phyloP scores from a whole-genome alignment of 176 grass and related monocot species.

The Rhynchospora breviuscula region DNA sequence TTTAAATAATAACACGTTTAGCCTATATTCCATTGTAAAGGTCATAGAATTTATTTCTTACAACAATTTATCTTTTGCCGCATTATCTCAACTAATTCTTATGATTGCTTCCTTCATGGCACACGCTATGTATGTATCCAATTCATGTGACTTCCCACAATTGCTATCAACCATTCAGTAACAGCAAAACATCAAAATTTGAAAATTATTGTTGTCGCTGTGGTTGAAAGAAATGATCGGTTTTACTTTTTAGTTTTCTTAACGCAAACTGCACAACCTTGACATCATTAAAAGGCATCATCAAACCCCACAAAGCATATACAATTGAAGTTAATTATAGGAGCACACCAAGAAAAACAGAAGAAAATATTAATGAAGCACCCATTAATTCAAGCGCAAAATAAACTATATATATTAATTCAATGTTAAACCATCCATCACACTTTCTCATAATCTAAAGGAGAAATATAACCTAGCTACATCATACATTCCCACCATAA shows the following conservation, averaged over 20 bases:
- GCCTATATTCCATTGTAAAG: too few relatives aligned
- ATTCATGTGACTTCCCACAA: neutral
- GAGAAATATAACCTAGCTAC: constrained; percentile 7
- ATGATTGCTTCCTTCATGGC: neutral
- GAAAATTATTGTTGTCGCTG: neutral
- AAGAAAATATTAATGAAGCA: neutral
- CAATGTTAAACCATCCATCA: neutral
- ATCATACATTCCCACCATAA: neutral
- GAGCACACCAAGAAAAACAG: neutral
- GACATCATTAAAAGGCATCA: neutral
- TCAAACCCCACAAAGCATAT: neutral
- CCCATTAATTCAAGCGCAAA: neutral
- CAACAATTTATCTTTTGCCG: too few relatives aligned
- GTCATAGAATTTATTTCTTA: too few relatives aligned
- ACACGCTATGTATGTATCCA: neutral
- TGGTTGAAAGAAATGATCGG: neutral
- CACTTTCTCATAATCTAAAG: neutral
- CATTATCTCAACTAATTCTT: too few relatives aligned
- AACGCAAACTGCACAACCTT: neutral
- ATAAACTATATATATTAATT: neutral
- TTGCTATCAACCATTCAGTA: neutral
- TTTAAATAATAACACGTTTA: too few relatives aligned
- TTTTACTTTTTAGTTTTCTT: neutral
- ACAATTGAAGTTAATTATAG: too few relatives aligned
- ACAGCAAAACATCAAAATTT: neutral